Conservation (phyloP, 441 rosid species). For the Eutrema salsugineum region DNA sequence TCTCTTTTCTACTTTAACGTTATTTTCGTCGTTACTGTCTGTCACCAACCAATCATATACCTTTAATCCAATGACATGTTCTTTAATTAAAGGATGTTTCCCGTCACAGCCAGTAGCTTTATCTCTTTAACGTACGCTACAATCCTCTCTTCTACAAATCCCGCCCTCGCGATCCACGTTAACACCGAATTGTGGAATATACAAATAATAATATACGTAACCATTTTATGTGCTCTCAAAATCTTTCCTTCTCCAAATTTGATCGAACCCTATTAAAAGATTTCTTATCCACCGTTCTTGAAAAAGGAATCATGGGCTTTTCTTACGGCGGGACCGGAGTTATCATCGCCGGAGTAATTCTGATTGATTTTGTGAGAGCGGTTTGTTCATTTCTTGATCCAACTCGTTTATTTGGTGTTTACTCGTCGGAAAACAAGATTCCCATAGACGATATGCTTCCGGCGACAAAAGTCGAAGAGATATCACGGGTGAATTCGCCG, state of each 20-base stretch:
- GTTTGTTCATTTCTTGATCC: slow-evolving; percentile 11
- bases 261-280: too few species aligned
- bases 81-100: neutral
- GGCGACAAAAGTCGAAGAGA: slow-evolving; percentile 49
- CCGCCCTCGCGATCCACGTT: slow-evolving; percentile 20
- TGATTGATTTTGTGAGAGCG: slow-evolving; percentile 13
- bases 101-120: slow-evolving; percentile 12
- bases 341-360: slow-evolving; percentile 20
- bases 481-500: slow-evolving; percentile 36
- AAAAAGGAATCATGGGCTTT: slow-evolving; percentile 12
- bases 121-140: slow-evolving; percentile 17
- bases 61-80: neutral
- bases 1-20: neutral
- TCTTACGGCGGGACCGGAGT: slow-evolving; percentile 26
- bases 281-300: neutral
- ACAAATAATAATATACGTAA: slow-evolving; percentile 5
- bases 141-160: slow-evolving; percentile 9
- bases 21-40: neutral
- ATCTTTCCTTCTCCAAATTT: neutral
- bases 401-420: slow-evolving; percentile 3
- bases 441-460: slow-evolving; percentile 84
- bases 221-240: neutral
- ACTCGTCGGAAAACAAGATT: slow-evolving; percentile 18
- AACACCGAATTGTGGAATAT: neutral
- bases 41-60: slow-evolving; percentile 18